Evolutionary conservation across 2,329 filamentous ascomycete genomes (phyloP).

Genomic region (Diaporthe australafricana): DNA sequence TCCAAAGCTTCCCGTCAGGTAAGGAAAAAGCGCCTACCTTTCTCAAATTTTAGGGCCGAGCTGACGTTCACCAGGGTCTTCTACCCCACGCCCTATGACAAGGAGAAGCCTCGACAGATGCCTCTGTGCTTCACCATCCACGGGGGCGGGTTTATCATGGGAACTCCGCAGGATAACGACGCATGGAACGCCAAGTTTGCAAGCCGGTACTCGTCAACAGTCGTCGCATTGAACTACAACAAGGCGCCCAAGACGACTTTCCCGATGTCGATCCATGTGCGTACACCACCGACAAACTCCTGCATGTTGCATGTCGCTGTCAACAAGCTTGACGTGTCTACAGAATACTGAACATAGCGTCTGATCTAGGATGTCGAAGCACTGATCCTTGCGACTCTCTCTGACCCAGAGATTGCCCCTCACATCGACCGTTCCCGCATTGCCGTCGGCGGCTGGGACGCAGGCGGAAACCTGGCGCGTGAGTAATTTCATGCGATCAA

Average conservation of each 20-base stretch:
- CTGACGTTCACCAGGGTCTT: slow-evolving; percentile 20
- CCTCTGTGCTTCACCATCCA: slow-evolving; percentile 30
- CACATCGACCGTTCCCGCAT: slow-evolving; percentile 24
- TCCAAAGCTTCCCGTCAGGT: slow-evolving; percentile 22
- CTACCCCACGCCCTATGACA: slow-evolving; percentile 30
- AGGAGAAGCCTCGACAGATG: slow-evolving; percentile 29
- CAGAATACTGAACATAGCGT: background rate
- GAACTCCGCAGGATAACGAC: slow-evolving; percentile 29
- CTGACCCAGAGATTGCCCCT: slow-evolving; percentile 21
- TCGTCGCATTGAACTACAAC: slow-evolving; percentile 30
- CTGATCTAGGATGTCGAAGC: slow-evolving; percentile 17
- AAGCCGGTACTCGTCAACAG: slow-evolving; percentile 13
- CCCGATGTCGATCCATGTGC: slow-evolving; percentile 25
- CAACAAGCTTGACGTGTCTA: background rate
- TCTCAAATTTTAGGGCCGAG: too few relatives aligned
- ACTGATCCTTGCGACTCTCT: slow-evolving; percentile 14
- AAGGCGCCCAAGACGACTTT: slow-evolving; percentile 31
- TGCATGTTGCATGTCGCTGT: too few relatives aligned
- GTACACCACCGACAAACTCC: background rate
- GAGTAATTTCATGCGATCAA: background rate
- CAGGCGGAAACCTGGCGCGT: slow-evolving; percentile 27
- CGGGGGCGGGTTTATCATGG: slow-evolving; percentile 32
- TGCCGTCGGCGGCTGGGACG: slow-evolving; percentile 27
- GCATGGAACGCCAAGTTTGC: slow-evolving; percentile 31
- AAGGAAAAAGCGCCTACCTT: background rate